Evolutionary conservation across 1,284 basidiomycete genomes (phyloP).

Genomic region (Marasmius tenuissimus): DNA sequence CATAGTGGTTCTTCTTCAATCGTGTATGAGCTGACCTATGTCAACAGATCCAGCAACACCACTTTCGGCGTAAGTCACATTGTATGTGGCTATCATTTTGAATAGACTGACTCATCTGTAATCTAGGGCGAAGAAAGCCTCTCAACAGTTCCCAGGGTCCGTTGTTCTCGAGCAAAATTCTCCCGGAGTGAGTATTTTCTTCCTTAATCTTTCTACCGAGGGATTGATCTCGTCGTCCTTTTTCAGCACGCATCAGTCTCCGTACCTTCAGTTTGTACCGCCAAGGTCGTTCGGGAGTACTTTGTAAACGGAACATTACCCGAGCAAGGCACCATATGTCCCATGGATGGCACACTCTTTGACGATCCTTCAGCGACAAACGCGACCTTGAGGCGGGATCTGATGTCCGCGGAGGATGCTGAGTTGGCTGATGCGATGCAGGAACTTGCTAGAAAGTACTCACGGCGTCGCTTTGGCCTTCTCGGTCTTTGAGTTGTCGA

Average conservation of each 20-base stretch:
- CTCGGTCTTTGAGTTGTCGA: too few species aligned
- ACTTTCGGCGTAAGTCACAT: neutral
- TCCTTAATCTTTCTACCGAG: neutral
- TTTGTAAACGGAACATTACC: slow-evolving; percentile 16
- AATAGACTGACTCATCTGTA: neutral
- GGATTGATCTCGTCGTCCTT: neutral
- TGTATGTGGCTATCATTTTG: neutral
- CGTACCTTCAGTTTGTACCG: slow-evolving; percentile 13
- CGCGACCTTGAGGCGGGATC: too few species aligned
- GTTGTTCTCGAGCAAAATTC: slow-evolving; percentile 15
- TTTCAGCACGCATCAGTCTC: slow-evolving; percentile 13
- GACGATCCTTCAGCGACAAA: neutral
- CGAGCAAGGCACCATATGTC: slow-evolving; percentile 8
- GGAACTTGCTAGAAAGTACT: too few species aligned
- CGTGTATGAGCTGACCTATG: neutral
- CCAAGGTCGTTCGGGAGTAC: slow-evolving; percentile 8
- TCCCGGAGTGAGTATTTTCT: slow-evolving; percentile 4
- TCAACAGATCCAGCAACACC: slow-evolving; percentile 10
- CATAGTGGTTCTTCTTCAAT: neutral
- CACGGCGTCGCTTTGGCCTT: too few species aligned
- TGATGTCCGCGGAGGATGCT: too few species aligned
- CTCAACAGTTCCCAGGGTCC: slow-evolving; percentile 12
- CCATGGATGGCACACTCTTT: slow-evolving; percentile 7
- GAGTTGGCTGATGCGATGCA: too few species aligned
- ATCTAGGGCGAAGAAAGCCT: slow-evolving; percentile 7